Evolutionary conservation across 352 stramenopile species (phyloP).

Genomic region (Phytophthora pinifolia): DNA sequence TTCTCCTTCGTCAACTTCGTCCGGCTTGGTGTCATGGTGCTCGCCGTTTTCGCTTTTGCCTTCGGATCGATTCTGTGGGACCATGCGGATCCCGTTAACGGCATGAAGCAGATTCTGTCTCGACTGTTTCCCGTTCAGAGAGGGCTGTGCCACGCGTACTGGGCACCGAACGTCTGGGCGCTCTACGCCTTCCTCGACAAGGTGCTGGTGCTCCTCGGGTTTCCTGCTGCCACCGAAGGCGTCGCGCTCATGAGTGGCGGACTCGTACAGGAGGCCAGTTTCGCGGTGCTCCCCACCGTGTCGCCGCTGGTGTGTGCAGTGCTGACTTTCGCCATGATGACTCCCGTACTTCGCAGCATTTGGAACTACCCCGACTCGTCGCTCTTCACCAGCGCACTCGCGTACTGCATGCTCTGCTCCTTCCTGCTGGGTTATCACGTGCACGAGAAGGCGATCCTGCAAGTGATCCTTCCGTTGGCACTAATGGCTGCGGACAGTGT

Average conservation of each 20-base stretch:
- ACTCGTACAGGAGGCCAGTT: slow-evolving; percentile 79
- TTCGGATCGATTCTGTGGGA: slow-evolving; percentile 74
- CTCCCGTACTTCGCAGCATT: slow-evolving; percentile 69
- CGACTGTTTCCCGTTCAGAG: slow-evolving; percentile 97
- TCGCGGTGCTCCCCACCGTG: slow-evolving; percentile 71
- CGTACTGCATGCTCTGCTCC: slow-evolving; percentile 92
- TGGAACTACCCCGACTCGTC: slow-evolving; percentile 80
- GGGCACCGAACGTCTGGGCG: slow-evolving; percentile 98
- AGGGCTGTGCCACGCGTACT: slow-evolving; percentile 98
- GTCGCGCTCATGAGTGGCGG: slow-evolving; percentile 83
- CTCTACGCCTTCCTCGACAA: slow-evolving; percentile 94
- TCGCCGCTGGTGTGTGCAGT: slow-evolving; percentile 70
- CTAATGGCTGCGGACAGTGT: slow-evolving; percentile 77
- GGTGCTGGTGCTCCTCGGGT: slow-evolving; percentile 56
- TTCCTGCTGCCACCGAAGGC: slow-evolving; percentile 32
- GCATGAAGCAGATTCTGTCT: slow-evolving; percentile 87
- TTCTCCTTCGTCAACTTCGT: slow-evolving; percentile 81
- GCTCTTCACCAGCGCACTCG: slow-evolving; percentile 76
- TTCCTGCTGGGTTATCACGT: slow-evolving; percentile 99
- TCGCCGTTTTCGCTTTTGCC: slow-evolving; percentile 77
- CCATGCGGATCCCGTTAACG: slow-evolving; percentile 48
- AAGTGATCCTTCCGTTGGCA: slow-evolving; percentile 72
- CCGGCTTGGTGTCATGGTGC: slow-evolving; percentile 80
- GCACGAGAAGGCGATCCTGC: slow-evolving; percentile 99
- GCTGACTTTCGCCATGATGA: slow-evolving; percentile 80